Base-by-base conservation (phyloP, 169 alveolate genomes). In the Cryptosporidium muris region DNA sequence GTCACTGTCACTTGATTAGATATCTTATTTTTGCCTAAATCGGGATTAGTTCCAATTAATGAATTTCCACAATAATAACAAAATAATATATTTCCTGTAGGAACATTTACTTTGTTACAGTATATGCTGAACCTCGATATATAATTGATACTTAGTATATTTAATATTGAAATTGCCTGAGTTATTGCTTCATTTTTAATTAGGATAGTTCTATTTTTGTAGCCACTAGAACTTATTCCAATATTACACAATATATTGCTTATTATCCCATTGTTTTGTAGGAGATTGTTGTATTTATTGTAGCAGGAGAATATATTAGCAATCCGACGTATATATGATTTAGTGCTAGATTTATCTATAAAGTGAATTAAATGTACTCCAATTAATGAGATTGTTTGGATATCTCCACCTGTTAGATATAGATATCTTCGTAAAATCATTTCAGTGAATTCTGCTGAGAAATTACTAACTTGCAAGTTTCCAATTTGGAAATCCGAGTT, bases 31-130 rank as follows among this genome's bases (percentile, higher is more conserved):
- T 25, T 25, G 25, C 25, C 25, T 0, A 34, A 51, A 6, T 74
- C 85, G 16, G 34, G 60, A 74, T 12, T 45, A 36, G 66, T 14
- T 43, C 60, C 74, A n/a, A 11, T 16, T 62, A 74, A 45, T 16
- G 74, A 63, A 14, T 60, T 56, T 34, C 60, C 85, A 47, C 85
- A 74, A 54, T 74, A 74, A 45, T 74, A 74, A 11, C 85, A 74
- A 60, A 48, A 74, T 60, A 74, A 56, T 43, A 36, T 11, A 43
- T 74, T 74, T n/a, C 85, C 85, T 3, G 85, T 47, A 34, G 85
- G 85, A 58, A 48, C 3, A 8, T 62, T 43, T n/a, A 56, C 45
- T 45, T 45, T 62, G 42, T 1, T 48, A 34, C 12, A 58, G 48
- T 14, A 8, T 25, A 66, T 52, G 5, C n/a, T 37, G 60, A 58